Conservation (phyloP, 768 basidiomycete genomes). For the Psilocybe cubensis region DNA sequence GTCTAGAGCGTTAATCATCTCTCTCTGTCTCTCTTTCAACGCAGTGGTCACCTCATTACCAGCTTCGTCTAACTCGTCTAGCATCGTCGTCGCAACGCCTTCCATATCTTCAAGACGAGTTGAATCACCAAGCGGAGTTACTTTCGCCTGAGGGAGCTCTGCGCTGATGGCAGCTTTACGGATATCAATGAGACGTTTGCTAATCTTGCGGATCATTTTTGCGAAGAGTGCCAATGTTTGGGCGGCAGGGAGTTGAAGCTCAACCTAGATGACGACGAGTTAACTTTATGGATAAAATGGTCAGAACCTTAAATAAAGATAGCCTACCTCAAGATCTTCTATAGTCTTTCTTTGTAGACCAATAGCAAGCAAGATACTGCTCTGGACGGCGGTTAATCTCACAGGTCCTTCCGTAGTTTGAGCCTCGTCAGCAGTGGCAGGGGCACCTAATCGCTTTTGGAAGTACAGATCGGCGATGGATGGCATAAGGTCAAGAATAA, state of each 20-base stretch:
- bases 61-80: slow-evolving; percentile 77
- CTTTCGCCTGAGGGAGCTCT: slow-evolving; percentile 52
- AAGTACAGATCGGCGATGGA: slow-evolving; percentile 84
- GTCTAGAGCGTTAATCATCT: slow-evolving; percentile 88
- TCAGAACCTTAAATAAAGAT: neutral
- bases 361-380: slow-evolving; percentile 86
- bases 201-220: slow-evolving; percentile 87
- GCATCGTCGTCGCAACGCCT: slow-evolving; percentile 49
- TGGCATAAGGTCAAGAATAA: slow-evolving; percentile 91
- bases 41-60: slow-evolving; percentile 73
- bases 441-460: slow-evolving; percentile 60
- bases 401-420: slow-evolving; percentile 47
- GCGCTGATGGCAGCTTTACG: slow-evolving; percentile 79
- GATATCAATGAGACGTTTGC: slow-evolving; percentile 72
- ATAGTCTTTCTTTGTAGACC: slow-evolving; percentile 89
- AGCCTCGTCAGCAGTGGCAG: slow-evolving; percentile 7
- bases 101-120: slow-evolving; percentile 20
- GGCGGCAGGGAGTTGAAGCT: slow-evolving; percentile 82
- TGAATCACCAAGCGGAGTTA: slow-evolving; percentile 15
- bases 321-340: slow-evolving; percentile 83
- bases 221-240: slow-evolving; percentile 91
- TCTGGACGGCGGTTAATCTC: slow-evolving; percentile 84
- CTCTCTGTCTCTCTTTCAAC: slow-evolving; percentile 77
- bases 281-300: neutral
- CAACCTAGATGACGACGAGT: slow-evolving; percentile 48